Evolutionary conservation across 345 rosid species (phyloP).

Genomic region (Eucalyptus urophylla): DNA sequence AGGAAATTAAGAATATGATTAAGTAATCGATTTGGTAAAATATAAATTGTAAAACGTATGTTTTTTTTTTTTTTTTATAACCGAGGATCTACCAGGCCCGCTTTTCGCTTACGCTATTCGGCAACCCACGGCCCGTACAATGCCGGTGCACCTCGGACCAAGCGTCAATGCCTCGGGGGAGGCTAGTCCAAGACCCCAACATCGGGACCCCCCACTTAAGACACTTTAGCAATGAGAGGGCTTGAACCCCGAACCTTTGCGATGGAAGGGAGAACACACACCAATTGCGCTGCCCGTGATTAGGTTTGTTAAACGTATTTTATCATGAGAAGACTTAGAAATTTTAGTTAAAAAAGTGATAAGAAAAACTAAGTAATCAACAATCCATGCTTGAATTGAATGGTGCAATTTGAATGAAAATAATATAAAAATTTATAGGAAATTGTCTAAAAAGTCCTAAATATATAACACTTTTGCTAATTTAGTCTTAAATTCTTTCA

Average conservation of each 20-base stretch:
- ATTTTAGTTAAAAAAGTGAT: neutral
- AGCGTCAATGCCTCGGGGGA: too few species aligned
- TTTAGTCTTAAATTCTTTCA: too few species aligned
- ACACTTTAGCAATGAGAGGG: too few species aligned
- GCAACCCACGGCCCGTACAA: too few species aligned
- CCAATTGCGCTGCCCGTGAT: fast-evolving
- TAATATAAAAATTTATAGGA: neutral
- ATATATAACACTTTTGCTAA: too few species aligned
- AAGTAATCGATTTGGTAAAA: neutral
- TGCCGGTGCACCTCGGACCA: too few species aligned
- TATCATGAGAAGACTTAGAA: neutral
- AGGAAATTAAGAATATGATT: neutral
- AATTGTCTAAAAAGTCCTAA: too few species aligned
- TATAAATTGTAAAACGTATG: neutral
- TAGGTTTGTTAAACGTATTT: neutral
- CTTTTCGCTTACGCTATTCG: too few species aligned
- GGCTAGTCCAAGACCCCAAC: too few species aligned
- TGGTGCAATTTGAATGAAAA: neutral
- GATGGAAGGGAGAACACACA: too few species aligned
- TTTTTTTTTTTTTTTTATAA: neutral
- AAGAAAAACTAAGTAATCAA: neutral
- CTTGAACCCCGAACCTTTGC: fast-evolving
- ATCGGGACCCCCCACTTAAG: too few species aligned
- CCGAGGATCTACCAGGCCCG: fast-evolving
- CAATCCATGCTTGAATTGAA: neutral